phyloP scores from a whole-genome alignment of 192 early-diverging fungal species.

The Diversispora epigaea region DNA sequence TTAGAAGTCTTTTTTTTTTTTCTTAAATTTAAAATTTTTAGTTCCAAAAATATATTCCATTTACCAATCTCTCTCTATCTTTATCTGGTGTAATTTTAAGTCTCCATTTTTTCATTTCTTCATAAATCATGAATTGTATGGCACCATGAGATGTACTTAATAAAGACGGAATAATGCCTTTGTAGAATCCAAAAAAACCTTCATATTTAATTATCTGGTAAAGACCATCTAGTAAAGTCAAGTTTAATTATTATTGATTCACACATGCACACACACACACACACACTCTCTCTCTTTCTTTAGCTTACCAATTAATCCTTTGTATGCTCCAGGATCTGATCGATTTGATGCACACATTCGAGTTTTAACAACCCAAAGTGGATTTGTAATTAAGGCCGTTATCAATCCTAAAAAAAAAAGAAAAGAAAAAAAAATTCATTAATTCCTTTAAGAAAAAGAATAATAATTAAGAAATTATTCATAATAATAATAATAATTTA shows the following conservation, averaged over 20 bases:
- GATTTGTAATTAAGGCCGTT: constrained; percentile 73
- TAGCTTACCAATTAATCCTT: constrained; percentile 45
- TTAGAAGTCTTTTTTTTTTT: too few species aligned
- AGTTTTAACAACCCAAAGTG: constrained; percentile 84
- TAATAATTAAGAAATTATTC: background rate
- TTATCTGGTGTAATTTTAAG: constrained; percentile 41
- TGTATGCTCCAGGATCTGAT: constrained; percentile 59
- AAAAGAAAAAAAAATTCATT: background rate
- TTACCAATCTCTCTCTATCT: constrained; percentile 28
- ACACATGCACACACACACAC: too few species aligned
- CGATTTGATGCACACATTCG: constrained; percentile 73
- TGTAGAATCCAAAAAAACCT: constrained; percentile 73
- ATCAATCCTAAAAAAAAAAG: constrained; percentile 49
- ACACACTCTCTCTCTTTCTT: background rate
- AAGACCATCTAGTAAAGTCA: constrained; percentile 54
- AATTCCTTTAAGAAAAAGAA: background rate
- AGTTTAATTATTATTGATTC: background rate
- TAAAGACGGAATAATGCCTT: constrained; percentile 82
- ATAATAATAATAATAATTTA: constrained; percentile 16
- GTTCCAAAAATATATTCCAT: too few species aligned
- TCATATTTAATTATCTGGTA: constrained; percentile 59
- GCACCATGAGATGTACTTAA: constrained; percentile 96
- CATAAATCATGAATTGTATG: constrained; percentile 97
- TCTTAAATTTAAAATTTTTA: too few species aligned
- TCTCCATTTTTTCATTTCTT: constrained; percentile 86